phyloP scores from a whole-genome alignment of 2,329 filamentous ascomycete species.

The Scedosporium apiospermum region DNA sequence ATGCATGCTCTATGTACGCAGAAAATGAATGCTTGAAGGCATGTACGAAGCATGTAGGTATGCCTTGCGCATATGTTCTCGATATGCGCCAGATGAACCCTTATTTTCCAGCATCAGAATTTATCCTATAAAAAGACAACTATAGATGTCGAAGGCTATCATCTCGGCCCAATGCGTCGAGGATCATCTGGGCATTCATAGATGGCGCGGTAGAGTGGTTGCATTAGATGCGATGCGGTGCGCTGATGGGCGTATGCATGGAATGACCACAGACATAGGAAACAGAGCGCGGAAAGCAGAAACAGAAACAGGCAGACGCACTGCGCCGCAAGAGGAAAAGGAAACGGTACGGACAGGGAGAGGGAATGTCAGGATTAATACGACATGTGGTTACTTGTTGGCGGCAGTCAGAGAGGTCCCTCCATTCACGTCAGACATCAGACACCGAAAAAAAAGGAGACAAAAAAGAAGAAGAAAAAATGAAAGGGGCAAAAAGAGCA shows the following conservation, averaged over 20 bases:
- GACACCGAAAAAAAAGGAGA: background rate
- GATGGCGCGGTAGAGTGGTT: background rate
- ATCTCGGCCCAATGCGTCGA: too few relatives aligned
- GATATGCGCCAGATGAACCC: too few relatives aligned
- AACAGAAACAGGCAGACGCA: background rate
- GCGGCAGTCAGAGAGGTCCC: background rate
- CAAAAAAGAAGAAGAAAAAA: background rate
- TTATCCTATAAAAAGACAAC: too few relatives aligned
- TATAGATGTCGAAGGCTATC: too few relatives aligned
- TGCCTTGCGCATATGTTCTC: background rate
- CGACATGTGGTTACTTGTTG: background rate
- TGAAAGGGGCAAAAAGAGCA: background rate
- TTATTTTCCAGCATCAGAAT: too few relatives aligned
- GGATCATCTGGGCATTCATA: too few relatives aligned
- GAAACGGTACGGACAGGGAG: too few relatives aligned
- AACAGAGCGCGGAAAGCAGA: background rate
- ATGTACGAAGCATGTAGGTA: background rate
- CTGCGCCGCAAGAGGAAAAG: too few relatives aligned
- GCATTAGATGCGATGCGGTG: background rate
- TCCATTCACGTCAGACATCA: too few relatives aligned
- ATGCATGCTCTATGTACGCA: too few relatives aligned
- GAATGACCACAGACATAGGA: background rate
- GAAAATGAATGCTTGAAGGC: background rate
- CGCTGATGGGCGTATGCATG: background rate
- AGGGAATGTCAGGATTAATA: too few relatives aligned